Evolutionary conservation across 768 basidiomycete species (phyloP), one percentile per base, ranked within the genome.

Genomic region (Lentinula edodes): DNA sequence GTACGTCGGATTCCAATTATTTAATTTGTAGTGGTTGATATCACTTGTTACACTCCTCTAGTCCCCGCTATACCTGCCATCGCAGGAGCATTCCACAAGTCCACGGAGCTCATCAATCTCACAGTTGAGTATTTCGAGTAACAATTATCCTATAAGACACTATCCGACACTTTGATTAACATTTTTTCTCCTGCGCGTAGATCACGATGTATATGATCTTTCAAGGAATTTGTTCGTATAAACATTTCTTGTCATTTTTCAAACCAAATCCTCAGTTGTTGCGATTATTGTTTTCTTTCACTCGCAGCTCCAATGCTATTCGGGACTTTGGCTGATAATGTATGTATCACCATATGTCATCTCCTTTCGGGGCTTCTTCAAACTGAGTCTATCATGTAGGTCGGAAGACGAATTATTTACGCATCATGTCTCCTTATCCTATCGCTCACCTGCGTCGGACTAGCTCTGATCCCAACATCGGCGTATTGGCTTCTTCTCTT

Each of bases 401-500:
- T 60, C 23, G 90, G 90, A 35, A 76, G 90, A 61, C 76, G 90
- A 34, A 85, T 82, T 0, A 83, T 87, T 53, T 84, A 86, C 68
- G 74, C 88, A 38, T 76, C 72, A 2, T 92, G 90, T 66, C 72
- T 94, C 35, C 64, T 83, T 12, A 78, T 91, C 41, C 78, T 92
- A 38, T 75, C 84, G 6, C 59, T 83, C 6, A 83, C 90, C 2
- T 93, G 90, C 67, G 75, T 93, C 74, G 81, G 81, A 16, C 70
- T 83, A 13, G 82, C 81, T 0, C 71, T 80, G 6, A 74, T 77
- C 32, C 80, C 81, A 0, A 77, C 77, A 3, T 75, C 75, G 3
- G 87, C 79, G 2, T 94, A 90, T 69, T 93, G 89, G 90, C 74
- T 91, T 4, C 75, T 94, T 16, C 80, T 94, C 75, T 65, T 94